These are phyloP conservation scores for Lentinula detonsa DNA, from an alignment of 768 basidiomycete genomes.

Conservation along the genomic window DNA sequence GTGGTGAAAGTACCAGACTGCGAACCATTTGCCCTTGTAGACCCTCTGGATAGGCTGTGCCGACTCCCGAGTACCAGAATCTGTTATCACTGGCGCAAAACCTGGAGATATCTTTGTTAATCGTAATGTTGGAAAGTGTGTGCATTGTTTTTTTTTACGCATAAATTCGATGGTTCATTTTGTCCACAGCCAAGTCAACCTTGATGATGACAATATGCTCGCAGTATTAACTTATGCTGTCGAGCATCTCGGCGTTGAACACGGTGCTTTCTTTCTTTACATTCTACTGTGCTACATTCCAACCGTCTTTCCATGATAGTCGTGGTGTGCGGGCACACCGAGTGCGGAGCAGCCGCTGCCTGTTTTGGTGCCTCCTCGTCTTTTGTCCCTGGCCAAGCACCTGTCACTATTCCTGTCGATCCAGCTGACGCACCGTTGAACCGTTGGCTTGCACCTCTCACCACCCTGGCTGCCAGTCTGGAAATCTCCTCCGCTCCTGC, in stretches of 20 bases:
- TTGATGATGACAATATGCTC: conserved; percentile 63
- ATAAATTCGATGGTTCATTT: conserved; percentile 1
- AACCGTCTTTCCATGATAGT: conserved; percentile 41
- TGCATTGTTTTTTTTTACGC: conserved; percentile 2
- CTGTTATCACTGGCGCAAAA: conserved; percentile 56
- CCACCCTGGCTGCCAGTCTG: conserved; percentile 42
- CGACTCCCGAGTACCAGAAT: conserved; percentile 83
- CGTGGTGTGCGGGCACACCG: conserved; percentile 75
- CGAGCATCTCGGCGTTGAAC: conserved; percentile 61
- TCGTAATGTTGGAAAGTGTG: conserved; percentile 85
- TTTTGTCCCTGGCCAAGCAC: conserved; percentile 21
- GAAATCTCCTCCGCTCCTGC: conserved; percentile 30
- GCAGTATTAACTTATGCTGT: conserved; percentile 76
- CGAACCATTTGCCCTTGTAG: conserved; percentile 24
- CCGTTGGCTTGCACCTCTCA: conserved; percentile 70
- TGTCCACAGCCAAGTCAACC: conserved; percentile 58
- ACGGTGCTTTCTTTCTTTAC: conserved; percentile 51
- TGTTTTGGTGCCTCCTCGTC: conserved; percentile 34
- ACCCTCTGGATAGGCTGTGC: conserved; percentile 78
- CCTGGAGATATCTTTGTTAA: conserved; percentile 84
- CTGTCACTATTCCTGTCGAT: conserved; percentile 27
- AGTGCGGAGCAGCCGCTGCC: conserved; percentile 73
- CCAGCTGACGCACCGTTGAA: conserved; percentile 45
- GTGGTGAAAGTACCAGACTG: neutral
- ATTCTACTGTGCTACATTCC: conserved; percentile 19